Conservation (phyloP, 129 eudicot species). For the Ambrosia artemisiifolia region DNA sequence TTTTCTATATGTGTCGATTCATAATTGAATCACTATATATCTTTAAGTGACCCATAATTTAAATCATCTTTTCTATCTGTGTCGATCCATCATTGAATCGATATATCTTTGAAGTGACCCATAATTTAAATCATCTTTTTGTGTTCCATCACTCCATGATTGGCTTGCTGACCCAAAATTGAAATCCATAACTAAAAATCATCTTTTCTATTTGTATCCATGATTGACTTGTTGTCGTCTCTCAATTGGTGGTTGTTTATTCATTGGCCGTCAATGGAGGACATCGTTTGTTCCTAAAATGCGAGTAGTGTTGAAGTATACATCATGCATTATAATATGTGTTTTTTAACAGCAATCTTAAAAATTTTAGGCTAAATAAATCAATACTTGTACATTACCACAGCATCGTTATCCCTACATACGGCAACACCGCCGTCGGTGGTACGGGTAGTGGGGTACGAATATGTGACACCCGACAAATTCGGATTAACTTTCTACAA, state of each 20-base stretch:
- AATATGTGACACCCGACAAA: too few relatives aligned
- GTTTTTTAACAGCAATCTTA: too few relatives aligned
- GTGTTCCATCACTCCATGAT: not conserved
- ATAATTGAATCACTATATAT: not conserved
- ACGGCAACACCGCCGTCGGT: too few relatives aligned
- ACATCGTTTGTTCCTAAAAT: not conserved
- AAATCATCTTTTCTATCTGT: not conserved
- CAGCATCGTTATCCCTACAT: too few relatives aligned
- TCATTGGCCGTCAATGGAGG: not conserved
- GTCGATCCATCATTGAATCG: not conserved
- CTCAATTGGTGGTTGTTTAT: not conserved
- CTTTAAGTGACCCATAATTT: conserved; percentile 1
- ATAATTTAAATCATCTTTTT: not conserved
- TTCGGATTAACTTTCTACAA: too few relatives aligned
- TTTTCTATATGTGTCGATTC: not conserved
- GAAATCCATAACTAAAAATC: not conserved
- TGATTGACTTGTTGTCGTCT: not conserved
- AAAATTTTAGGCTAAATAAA: too few relatives aligned
- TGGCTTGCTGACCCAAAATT: not conserved
- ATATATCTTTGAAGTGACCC: not conserved
- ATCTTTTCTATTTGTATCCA: not conserved
- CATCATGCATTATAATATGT: not conserved
- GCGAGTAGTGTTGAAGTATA: not conserved
- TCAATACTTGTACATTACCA: too few relatives aligned
- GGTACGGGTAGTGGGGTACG: too few relatives aligned